Evolutionary conservation across 2,329 filamentous ascomycete species (phyloP).

Genomic region (Aspergillus latus): DNA sequence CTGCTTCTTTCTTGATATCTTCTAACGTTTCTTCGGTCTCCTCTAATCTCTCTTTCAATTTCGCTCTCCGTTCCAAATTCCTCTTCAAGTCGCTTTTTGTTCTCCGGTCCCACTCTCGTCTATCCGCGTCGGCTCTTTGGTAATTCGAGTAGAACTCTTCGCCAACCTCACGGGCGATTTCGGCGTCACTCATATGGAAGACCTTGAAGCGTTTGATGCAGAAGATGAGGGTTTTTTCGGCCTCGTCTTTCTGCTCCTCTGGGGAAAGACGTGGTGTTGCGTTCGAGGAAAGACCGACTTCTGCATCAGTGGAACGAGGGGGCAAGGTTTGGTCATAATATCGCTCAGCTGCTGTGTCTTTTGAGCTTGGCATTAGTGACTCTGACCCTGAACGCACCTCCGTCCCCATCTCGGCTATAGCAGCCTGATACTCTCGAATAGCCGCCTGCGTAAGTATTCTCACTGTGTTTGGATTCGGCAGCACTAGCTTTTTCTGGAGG

Average conservation of each 20-base stretch:
- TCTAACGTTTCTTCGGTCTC: neutral
- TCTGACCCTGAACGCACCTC: neutral
- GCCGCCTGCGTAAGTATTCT: slow-evolving; percentile 39
- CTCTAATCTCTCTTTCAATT: neutral
- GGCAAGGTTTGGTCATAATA: neutral
- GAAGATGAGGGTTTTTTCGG: slow-evolving; percentile 32
- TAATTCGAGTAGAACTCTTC: slow-evolving; percentile 9
- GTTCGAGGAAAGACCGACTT: neutral
- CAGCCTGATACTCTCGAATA: slow-evolving; percentile 27
- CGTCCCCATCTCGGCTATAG: slow-evolving; percentile 6
- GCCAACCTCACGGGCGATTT: slow-evolving; percentile 37
- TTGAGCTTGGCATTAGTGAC: neutral
- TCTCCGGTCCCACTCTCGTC: neutral
- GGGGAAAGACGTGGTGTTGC: slow-evolving; percentile 6
- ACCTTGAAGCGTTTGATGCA: slow-evolving; percentile 34
- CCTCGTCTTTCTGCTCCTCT: neutral
- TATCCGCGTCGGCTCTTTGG: slow-evolving; percentile 14
- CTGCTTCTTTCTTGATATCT: neutral
- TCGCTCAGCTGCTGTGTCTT: neutral
- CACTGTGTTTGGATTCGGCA: slow-evolving; percentile 37
- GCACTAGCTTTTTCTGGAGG: slow-evolving; percentile 28
- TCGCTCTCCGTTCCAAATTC: neutral
- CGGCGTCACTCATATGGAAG: slow-evolving; percentile 28
- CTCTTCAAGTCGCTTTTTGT: neutral
- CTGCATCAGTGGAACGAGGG: neutral